Percentiles rank a stretch among this genome's conserved stretches.
Evolutionary conservation across 2,329 filamentous ascomycete species (phyloP).

Genomic region (Dendryphion nanum): DNA sequence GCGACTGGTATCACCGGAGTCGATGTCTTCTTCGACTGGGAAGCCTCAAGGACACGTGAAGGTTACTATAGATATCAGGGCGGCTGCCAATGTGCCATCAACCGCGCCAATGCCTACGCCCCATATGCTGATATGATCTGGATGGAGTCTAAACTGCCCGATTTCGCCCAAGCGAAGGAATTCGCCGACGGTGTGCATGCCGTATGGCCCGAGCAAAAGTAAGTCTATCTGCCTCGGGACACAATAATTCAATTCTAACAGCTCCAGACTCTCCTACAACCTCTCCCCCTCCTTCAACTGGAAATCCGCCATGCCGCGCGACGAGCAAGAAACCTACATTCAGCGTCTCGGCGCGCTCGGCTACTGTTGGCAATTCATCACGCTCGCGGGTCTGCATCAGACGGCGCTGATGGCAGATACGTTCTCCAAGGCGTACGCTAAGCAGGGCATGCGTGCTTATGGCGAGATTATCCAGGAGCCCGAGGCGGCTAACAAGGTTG

Average conservation of each 20-base stretch:
- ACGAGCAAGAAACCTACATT: conserved; percentile 97
- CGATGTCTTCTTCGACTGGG: conserved; percentile 93
- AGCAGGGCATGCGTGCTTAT: conserved; percentile 90
- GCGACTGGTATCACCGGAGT: conserved; percentile 74
- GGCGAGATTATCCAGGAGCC: conserved; percentile 97
- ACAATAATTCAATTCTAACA: not conserved
- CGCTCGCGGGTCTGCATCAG: conserved; percentile 93
- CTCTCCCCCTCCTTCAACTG: conserved; percentile 99
- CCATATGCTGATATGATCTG: conserved; percentile 95
- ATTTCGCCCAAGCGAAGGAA: conserved; percentile 85
- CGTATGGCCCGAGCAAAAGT: conserved; percentile 96
- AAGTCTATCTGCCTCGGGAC: conserved; percentile 36
- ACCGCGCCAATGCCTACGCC: conserved; percentile 86
- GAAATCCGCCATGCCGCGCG: conserved; percentile 91
- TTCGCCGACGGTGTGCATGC: conserved; percentile 93
- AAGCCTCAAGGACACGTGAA: conserved; percentile 86
- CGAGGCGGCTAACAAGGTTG: conserved; percentile 85
- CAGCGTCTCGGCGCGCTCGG: conserved; percentile 79
- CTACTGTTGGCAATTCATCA: conserved; percentile 99
- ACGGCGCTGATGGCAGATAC: conserved; percentile 88
- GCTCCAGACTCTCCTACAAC: conserved; percentile 84
- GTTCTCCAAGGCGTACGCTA: conserved; percentile 79
- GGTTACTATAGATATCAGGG: conserved; percentile 93
- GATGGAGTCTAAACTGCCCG: conserved; percentile 99
- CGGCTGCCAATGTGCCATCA: conserved; percentile 86